Evolutionary conservation across 495 filamentous ascomycete species (phyloP).

Genomic region (Hyaloscypha hepaticicola): DNA sequence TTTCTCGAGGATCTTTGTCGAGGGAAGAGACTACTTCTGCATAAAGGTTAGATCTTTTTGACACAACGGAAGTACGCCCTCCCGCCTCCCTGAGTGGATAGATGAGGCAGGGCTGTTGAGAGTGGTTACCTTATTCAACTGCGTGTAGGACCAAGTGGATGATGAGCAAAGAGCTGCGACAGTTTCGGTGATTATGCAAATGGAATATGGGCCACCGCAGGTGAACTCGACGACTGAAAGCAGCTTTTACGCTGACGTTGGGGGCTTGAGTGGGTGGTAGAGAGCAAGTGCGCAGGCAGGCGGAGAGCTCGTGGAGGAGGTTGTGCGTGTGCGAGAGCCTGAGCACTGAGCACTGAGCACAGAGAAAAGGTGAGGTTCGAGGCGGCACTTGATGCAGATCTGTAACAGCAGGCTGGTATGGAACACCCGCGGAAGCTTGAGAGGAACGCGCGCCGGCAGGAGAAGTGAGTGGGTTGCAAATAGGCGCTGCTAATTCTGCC

Average conservation of each 20-base stretch:
- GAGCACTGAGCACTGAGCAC: constrained; percentile 25
- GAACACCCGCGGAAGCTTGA: constrained; percentile 37
- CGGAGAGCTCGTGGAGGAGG: constrained; percentile 7
- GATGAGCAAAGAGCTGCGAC: constrained; percentile 25
- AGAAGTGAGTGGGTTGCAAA: constrained; percentile 1
- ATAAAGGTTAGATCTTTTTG: constrained; percentile 28
- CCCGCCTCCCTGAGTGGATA: constrained; percentile 18
- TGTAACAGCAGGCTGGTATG: constrained; percentile 43
- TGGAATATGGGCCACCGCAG: neutral
- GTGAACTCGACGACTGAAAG: neutral
- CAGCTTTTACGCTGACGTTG: neutral
- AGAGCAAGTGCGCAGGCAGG: neutral
- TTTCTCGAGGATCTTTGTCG: constrained; percentile 20
- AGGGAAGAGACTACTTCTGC: constrained; percentile 22
- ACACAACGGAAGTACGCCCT: constrained; percentile 28
- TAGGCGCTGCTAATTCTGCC: constrained; percentile 15
- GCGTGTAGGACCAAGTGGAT: constrained; percentile 6
- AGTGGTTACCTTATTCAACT: neutral
- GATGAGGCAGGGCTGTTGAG: constrained; percentile 14
- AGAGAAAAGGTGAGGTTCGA: constrained; percentile 20
- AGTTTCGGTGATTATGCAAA: constrained; percentile 24
- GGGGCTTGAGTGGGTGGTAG: constrained; percentile 25
- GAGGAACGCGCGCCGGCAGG: constrained; percentile 11
- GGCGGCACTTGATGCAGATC: constrained; percentile 45
- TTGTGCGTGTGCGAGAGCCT: constrained; percentile 9